These are phyloP conservation scores for Ilyonectria mors-panacis DNA, from an alignment of 2,329 filamentous ascomycete genomes.

Conservation along the genomic window DNA sequence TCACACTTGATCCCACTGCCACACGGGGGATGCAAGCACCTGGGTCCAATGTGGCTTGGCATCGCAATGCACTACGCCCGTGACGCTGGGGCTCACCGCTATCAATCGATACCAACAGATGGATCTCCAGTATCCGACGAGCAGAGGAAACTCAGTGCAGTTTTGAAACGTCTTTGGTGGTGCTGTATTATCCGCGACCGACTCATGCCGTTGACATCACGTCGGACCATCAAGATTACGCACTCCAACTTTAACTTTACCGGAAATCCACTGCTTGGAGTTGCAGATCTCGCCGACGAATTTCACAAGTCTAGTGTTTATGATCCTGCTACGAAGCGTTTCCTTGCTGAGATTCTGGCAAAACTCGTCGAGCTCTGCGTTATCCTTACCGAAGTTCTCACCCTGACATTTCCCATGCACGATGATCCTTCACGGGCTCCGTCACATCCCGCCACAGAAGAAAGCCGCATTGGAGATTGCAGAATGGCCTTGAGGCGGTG, in stretches of 20 bases:
- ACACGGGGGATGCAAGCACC: constrained; percentile 42
- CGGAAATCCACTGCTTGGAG: constrained; percentile 9
- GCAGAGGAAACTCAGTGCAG: constrained; percentile 35
- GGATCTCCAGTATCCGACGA: constrained; percentile 19
- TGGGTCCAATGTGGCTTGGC: constrained; percentile 46
- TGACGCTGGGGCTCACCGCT: constrained; percentile 45
- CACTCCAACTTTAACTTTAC: constrained; percentile 30
- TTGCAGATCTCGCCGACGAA: constrained; percentile 22
- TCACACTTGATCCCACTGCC: constrained; percentile 44
- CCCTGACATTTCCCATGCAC: constrained; percentile 28
- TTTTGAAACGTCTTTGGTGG: constrained; percentile 45
- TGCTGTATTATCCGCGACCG: constrained; percentile 46
- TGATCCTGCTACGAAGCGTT: constrained; percentile 20
- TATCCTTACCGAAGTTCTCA: constrained; percentile 29
- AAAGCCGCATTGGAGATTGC: constrained; percentile 30
- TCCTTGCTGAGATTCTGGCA: constrained; percentile 21
- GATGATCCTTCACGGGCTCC: constrained; percentile 19
- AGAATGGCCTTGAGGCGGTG: constrained; percentile 40
- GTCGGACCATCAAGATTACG: constrained; percentile 29
- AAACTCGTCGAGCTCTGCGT: constrained; percentile 28
- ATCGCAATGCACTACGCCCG: constrained; percentile 46
- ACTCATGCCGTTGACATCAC: constrained; percentile 29
- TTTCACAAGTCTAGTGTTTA: constrained; percentile 26
- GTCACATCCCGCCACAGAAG: constrained; percentile 15
- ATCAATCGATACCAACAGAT: constrained; percentile 30